Conservation (phyloP, 2,329 filamentous ascomycete species). For the Passalora sequoiae region DNA sequence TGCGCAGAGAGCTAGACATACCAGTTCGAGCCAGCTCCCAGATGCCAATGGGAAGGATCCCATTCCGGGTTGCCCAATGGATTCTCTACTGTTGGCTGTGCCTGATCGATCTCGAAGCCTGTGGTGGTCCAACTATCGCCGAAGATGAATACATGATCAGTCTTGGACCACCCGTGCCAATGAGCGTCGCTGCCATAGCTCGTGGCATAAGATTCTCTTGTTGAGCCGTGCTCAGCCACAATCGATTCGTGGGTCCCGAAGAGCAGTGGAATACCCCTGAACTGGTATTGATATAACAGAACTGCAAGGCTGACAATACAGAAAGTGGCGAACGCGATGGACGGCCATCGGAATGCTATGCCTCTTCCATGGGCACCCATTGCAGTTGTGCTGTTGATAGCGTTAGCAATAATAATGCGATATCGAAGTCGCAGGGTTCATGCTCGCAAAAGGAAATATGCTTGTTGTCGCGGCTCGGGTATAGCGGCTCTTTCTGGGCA, state of each 20-base stretch:
- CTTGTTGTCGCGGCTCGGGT: no score
- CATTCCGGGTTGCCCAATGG: conserved; percentile 57
- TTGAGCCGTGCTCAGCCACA: neutral
- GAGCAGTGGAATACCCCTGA: neutral
- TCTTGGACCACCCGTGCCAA: conserved; percentile 40
- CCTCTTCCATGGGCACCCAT: no score
- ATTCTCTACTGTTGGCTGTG: conserved; percentile 50
- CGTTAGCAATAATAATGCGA: no score
- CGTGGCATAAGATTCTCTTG: neutral
- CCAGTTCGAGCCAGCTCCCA: conserved; percentile 3
- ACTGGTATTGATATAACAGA: neutral
- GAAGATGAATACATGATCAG: conserved; percentile 23
- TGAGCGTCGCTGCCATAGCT: neutral
- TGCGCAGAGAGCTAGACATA: neutral
- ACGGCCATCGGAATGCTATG: no score
- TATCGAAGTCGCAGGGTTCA: no score
- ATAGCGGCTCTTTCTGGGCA: no score
- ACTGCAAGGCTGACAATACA: neutral
- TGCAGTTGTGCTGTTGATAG: no score
- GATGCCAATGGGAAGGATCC: conserved; percentile 4
- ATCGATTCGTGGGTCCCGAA: neutral
- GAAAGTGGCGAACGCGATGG: neutral
- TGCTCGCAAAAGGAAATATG: no score
- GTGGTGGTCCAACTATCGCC: conserved; percentile 59
- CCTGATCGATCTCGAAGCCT: conserved; percentile 51